Evolutionary conservation across 176 grass and related monocot genomes (phyloP).

Genomic region (Cenchrus purpureus): DNA sequence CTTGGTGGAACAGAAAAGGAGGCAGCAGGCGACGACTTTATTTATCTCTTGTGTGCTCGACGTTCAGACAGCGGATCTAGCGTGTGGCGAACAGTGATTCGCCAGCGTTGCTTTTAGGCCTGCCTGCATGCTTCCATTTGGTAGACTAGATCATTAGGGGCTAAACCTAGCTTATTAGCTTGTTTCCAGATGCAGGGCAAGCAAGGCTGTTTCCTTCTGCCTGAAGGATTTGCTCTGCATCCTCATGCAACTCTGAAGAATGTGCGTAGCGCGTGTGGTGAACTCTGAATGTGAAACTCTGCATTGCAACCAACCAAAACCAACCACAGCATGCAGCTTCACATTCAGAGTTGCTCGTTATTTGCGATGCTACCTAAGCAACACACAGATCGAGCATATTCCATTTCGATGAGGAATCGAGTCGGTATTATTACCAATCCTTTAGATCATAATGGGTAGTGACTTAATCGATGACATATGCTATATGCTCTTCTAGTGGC

Average conservation of each 20-base stretch:
- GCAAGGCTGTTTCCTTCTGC: constrained; percentile 29
- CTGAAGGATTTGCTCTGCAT: constrained; percentile 23
- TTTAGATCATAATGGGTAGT: not conserved
- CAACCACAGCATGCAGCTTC: not conserved
- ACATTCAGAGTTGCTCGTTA: not conserved
- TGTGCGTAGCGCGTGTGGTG: no score
- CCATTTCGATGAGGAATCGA: no score
- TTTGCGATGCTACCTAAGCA: no score
- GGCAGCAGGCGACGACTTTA: constrained; percentile 21
- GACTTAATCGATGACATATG: not conserved
- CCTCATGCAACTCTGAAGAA: no score
- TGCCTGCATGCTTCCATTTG: not conserved
- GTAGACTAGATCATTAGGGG: not conserved
- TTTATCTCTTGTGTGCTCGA: constrained; percentile 4
- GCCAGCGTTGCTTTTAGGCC: not conserved
- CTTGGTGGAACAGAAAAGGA: not conserved
- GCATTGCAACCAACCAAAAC: no score
- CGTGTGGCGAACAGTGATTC: not conserved
- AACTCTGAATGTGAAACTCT: no score
- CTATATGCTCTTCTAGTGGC: constrained; percentile 36
- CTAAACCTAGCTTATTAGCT: not conserved
- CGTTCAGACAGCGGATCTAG: constrained; percentile 11
- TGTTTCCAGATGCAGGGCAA: constrained; percentile 6
- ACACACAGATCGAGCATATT: no score
- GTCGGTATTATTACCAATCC: not conserved